Evolutionary conservation across 257 asterid species (phyloP).

Genomic region (Solanum megistacrolobum): DNA sequence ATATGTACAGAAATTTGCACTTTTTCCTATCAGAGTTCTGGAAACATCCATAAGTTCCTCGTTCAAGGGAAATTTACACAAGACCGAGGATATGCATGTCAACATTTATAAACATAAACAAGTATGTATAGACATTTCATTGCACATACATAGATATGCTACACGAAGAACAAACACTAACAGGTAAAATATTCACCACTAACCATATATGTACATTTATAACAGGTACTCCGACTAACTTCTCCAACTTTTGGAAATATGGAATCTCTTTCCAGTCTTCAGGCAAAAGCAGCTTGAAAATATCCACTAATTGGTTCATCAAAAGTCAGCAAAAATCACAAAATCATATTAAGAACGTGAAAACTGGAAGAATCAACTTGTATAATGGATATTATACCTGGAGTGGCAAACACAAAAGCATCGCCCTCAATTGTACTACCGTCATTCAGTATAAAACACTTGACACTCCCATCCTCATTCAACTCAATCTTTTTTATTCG

Average conservation of each 20-base stretch:
- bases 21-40: neutral
- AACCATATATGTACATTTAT: conserved; percentile 91
- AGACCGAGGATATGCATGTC: neutral
- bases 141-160: neutral
- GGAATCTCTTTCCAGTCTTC: conserved; percentile 74
- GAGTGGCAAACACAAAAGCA: conserved; percentile 86
- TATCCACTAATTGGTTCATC: conserved; percentile 47
- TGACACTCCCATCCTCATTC: conserved; percentile 65
- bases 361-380: neutral
- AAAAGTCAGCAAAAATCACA: conserved; percentile 2
- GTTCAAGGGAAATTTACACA: neutral
- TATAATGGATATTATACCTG: conserved; percentile 42
- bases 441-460: conserved; percentile 42
- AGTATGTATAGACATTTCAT: neutral
- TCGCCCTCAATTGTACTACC: conserved; percentile 70
- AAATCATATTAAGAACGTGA: neutral
- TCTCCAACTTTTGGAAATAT: conserved; percentile 72
- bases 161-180: neutral
- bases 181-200: conserved; percentile 10
- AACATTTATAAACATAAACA: neutral
- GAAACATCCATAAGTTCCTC: neutral
- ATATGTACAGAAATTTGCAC: neutral
- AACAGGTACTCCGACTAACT: conserved; percentile 91
- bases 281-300: conserved; percentile 81
- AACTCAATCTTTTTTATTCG: conserved; percentile 71